Evolutionary conservation across 208 protist species (phyloP).

Genomic region (Histomonas meleagridis): DNA sequence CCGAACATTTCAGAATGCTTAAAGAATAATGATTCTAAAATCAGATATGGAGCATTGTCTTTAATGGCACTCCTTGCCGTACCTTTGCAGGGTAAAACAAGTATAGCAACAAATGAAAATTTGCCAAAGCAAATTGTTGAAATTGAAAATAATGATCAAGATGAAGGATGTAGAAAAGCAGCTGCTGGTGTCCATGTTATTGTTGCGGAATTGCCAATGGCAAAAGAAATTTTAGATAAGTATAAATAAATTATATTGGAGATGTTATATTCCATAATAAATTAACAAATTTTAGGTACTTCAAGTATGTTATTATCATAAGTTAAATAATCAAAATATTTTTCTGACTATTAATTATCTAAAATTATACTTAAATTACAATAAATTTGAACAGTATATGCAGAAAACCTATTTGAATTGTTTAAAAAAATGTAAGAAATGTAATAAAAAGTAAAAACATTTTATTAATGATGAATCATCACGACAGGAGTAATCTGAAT

Average conservation of each 20-base stretch:
- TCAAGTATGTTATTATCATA: no score
- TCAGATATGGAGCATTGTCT: background rate
- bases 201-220: background rate
- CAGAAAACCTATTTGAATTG: no score
- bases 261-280: no score
- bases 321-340: no score
- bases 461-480: no score
- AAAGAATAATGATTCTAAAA: background rate
- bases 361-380: no score
- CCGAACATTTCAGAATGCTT: background rate
- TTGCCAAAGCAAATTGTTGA: background rate
- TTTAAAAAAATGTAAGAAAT: no score
- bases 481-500: constrained; percentile 38
- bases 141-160: background rate
- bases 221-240: background rate
- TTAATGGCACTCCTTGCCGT: background rate
- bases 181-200: background rate
- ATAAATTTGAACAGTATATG: no score
- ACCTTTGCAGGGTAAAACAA: background rate
- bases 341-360: no score
- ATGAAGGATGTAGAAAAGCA: background rate
- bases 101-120: background rate
- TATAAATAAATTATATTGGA: no score
- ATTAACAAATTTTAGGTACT: no score
- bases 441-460: no score